Percentiles rank a stretch among this genome's conserved stretches.
phyloP scores from a whole-genome alignment of 169 alveolate genomes.

The Eimeria maxima region DNA sequence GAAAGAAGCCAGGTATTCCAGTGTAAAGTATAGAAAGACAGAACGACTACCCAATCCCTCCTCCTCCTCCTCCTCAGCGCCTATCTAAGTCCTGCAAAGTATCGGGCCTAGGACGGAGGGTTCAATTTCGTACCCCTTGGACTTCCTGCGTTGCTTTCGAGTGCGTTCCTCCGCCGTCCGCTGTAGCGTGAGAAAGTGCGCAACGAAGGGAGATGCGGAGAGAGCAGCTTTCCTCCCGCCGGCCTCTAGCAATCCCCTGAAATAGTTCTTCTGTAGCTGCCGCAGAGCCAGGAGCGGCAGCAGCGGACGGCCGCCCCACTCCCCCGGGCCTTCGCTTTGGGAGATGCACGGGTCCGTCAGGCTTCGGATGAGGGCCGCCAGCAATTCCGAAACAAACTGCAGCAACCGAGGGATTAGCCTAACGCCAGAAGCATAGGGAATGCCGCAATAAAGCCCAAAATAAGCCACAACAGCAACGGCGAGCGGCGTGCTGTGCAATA shows the following conservation, averaged over 20 bases:
- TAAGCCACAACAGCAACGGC: not conserved
- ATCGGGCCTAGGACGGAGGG: not conserved
- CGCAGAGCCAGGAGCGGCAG: constrained; percentile 77
- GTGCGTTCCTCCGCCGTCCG: constrained; percentile 49
- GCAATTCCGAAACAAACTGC: constrained; percentile 65
- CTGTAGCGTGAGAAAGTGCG: constrained; percentile 39
- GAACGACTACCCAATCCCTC: not conserved
- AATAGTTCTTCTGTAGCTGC: constrained; percentile 68
- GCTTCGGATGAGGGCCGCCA: constrained; percentile 37
- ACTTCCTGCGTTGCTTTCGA: constrained; percentile 30
- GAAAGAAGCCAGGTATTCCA: not conserved
- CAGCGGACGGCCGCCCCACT: constrained; percentile 59
- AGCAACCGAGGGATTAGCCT: constrained; percentile 76
- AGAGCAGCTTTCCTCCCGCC: not conserved
- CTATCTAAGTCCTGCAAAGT: too few relatives aligned
- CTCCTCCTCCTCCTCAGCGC: too few relatives aligned
- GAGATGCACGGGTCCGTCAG: constrained; percentile 48
- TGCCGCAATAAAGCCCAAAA: not conserved
- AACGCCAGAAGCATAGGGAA: not conserved
- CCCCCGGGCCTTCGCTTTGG: constrained; percentile 71
- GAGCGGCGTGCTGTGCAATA: not conserved
- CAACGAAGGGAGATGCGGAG: constrained; percentile 4
- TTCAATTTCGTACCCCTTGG: constrained; percentile 7
- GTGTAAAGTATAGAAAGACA: not conserved
- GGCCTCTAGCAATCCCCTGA: not conserved